These are phyloP conservation scores for Pleurotus platypus DNA, from an alignment of 768 basidiomycete genomes.

Conservation along the genomic window DNA sequence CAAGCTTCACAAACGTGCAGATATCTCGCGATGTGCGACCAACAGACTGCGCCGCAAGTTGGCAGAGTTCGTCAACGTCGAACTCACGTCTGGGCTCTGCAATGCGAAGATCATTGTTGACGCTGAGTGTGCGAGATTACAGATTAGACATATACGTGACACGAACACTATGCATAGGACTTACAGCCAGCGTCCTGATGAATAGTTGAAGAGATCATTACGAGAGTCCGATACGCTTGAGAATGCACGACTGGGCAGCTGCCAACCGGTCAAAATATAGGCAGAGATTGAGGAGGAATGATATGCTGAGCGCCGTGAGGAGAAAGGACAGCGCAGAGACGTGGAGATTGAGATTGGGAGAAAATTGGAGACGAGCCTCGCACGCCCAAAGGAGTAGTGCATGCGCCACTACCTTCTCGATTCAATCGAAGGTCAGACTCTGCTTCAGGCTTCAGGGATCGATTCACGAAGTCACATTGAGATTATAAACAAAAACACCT, in stretches of 20 bases:
- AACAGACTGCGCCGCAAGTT: conserved; percentile 31
- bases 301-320: conserved; percentile 16
- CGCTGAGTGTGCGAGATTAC: conserved; percentile 21
- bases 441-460: too few relatives aligned
- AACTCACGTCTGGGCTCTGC: conserved; percentile 27
- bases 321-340: conserved; percentile 16
- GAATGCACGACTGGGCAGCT: conserved; percentile 18
- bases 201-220: conserved; percentile 30
- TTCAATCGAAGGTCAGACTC: too few relatives aligned
- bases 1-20: conserved; percentile 33
- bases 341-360: neutral
- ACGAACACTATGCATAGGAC: conserved; percentile 25
- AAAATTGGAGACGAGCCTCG: neutral
- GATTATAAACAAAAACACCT: too few relatives aligned
- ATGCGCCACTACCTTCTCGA: neutral
- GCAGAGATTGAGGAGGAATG: conserved; percentile 16
- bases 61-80: conserved; percentile 27
- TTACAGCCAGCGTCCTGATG: conserved; percentile 31
- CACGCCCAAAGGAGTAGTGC: neutral
- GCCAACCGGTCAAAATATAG: conserved; percentile 14
- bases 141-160: conserved; percentile 18
- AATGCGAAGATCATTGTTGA: conserved; percentile 30
- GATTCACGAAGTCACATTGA: too few relatives aligned
- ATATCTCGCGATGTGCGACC: conserved; percentile 23
- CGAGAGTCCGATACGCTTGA: conserved; percentile 19